Evolutionary conservation across 2,329 filamentous ascomycete species (phyloP).

Genomic region (Cladorrhinum sp.): DNA sequence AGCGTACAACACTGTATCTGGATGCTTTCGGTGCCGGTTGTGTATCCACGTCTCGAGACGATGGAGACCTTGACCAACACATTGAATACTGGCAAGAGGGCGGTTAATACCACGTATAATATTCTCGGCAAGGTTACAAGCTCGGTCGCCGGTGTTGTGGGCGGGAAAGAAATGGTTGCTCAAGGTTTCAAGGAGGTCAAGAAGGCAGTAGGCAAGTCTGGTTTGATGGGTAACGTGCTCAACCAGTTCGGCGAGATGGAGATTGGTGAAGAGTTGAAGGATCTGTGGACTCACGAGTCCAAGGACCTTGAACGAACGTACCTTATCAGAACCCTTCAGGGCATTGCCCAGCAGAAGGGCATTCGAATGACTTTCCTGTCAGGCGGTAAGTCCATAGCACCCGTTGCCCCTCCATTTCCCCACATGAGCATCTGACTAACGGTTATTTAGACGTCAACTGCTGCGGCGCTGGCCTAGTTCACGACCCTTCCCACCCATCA

Average conservation of each 20-base stretch:
- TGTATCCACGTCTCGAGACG: constrained; percentile 88
- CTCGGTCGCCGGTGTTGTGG: constrained; percentile 91
- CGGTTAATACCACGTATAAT: constrained; percentile 94
- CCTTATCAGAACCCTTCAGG: constrained; percentile 90
- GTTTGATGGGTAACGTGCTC: constrained; percentile 91
- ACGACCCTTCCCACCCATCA: constrained; percentile 84
- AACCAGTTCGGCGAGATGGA: constrained; percentile 97
- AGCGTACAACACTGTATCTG: constrained; percentile 96
- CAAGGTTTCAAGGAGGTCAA: constrained; percentile 94
- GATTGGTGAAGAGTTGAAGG: constrained; percentile 86
- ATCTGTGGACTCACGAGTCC: constrained; percentile 97
- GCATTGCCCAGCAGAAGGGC: constrained; percentile 91
- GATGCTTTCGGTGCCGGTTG: constrained; percentile 87
- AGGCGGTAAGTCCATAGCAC: constrained; percentile 56
- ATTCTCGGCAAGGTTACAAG: constrained; percentile 92
- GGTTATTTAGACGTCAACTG: constrained; percentile 68
- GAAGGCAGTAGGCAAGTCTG: constrained; percentile 91
- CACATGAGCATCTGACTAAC: neutral
- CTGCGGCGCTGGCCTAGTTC: constrained; percentile 87
- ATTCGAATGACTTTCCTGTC: constrained; percentile 96
- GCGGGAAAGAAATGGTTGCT: constrained; percentile 87
- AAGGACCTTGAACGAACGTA: constrained; percentile 98
- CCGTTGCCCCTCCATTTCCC: neutral
- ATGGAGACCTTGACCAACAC: constrained; percentile 90
- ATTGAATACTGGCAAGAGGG: constrained; percentile 92